Conservation (phyloP, 768 basidiomycete species). For the Pleurotus ostreatus region DNA sequence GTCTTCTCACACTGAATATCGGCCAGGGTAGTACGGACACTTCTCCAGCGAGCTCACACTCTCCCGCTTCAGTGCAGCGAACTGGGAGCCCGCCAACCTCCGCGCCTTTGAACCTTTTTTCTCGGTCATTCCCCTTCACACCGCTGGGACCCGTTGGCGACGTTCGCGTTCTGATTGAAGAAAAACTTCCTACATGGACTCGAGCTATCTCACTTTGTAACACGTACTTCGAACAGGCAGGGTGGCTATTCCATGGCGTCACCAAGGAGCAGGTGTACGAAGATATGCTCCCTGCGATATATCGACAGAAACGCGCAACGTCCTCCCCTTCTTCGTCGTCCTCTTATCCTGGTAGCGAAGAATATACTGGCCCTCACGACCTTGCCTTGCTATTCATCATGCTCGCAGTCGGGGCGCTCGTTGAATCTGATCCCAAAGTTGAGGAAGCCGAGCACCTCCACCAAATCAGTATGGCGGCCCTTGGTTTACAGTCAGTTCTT, state of each 20-base stretch:
- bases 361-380: conserved; percentile 42
- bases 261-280: conserved; percentile 39
- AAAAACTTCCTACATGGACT: conserved; percentile 50
- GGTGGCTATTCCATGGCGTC: conserved; percentile 50
- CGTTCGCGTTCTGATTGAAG: conserved; percentile 46
- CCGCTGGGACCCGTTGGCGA: conserved; percentile 46
- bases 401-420: conserved; percentile 53
- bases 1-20: not conserved
- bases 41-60: conserved; percentile 17
- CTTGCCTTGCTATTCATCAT: conserved; percentile 44
- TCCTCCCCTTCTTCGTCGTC: not conserved
- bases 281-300: conserved; percentile 38
- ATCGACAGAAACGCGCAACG: conserved; percentile 18
- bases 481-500: conserved; percentile 64
- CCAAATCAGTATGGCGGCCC: conserved; percentile 59
- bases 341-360: conserved; percentile 16
- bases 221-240: conserved; percentile 42
- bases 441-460: conserved; percentile 60
- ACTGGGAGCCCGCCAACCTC: conserved; percentile 16
- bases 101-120: conserved; percentile 42
- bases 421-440: conserved; percentile 23
- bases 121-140: conserved; percentile 61
- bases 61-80: conserved; percentile 18
- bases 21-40: conserved; percentile 19
- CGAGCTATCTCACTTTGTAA: conserved; percentile 42